These are phyloP conservation scores for Fraxinus sp. DNA, from an alignment of 305 asterid genomes.

Conservation along the genomic window DNA sequence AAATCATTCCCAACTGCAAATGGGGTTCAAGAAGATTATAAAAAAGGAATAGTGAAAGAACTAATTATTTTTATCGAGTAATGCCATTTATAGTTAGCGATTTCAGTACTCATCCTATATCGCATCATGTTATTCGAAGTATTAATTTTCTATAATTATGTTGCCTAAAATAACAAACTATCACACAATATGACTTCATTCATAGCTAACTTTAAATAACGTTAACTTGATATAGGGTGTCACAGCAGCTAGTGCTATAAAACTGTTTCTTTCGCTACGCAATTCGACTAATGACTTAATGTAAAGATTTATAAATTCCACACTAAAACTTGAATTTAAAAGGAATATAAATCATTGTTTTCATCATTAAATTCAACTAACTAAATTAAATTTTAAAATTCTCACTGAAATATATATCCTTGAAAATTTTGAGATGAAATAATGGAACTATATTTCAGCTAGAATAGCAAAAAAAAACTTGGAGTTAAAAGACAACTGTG, in stretches of 20 bases:
- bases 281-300: no score
- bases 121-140: no score
- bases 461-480: slow-evolving; percentile 19
- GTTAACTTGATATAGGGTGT: no score
- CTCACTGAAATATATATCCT: background rate
- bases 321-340: background rate
- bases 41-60: background rate
- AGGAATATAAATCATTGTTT: background rate
- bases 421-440: background rate
- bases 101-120: no score
- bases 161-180: no score
- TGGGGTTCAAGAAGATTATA: slow-evolving; percentile 8
- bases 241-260: no score
- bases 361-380: background rate
- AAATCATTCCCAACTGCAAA: slow-evolving; percentile 75
- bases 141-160: no score
- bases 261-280: no score
- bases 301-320: no score
- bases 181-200: no score
- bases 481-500: slow-evolving; percentile 24
- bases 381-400: background rate
- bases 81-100: no score
- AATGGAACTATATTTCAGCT: slow-evolving; percentile 19
- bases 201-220: no score
- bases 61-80: background rate